Conservation (phyloP, 2,329 filamentous ascomycete species). For the Microdochium bolleyi region DNA sequence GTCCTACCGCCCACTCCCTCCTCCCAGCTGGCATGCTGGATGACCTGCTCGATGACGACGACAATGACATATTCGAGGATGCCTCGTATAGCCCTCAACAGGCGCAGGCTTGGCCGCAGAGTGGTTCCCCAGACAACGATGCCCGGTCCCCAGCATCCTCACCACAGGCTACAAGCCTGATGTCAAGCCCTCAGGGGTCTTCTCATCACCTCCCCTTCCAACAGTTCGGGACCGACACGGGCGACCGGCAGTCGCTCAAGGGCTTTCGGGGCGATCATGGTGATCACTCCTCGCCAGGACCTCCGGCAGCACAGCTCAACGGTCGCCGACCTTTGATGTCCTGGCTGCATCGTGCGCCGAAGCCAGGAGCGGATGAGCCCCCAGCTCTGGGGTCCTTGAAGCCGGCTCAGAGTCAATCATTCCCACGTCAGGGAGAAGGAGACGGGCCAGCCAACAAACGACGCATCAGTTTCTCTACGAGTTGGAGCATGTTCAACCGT, state of each 20-base stretch:
- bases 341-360: conserved; percentile 54
- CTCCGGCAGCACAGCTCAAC: conserved; percentile 24
- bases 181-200: conserved; percentile 56
- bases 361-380: conserved; percentile 45
- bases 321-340: conserved; percentile 45
- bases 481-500: conserved; percentile 50
- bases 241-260: conserved; percentile 34
- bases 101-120: conserved; percentile 22
- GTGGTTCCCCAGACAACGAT: conserved; percentile 30
- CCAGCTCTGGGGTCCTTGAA: conserved; percentile 63
- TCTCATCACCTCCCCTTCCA: conserved; percentile 50
- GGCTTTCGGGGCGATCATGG: conserved; percentile 19
- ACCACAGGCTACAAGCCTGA: conserved; percentile 43
- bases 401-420: conserved; percentile 66
- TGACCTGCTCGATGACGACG: conserved; percentile 49
- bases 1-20: conserved; percentile 66
- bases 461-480: conserved; percentile 46
- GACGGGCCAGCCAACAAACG: conserved; percentile 46
- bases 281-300: conserved; percentile 31
- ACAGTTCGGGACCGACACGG: conserved; percentile 33
- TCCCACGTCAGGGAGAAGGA: conserved; percentile 53
- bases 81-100: neutral
- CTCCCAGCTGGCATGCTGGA: conserved; percentile 62
- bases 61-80: conserved; percentile 20
- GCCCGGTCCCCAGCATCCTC: conserved; percentile 56